Evolutionary conservation across 1,284 basidiomycete species (phyloP), one percentile per base, ranked within the genome.

Genomic region (Ceratobasidium theobromae): DNA sequence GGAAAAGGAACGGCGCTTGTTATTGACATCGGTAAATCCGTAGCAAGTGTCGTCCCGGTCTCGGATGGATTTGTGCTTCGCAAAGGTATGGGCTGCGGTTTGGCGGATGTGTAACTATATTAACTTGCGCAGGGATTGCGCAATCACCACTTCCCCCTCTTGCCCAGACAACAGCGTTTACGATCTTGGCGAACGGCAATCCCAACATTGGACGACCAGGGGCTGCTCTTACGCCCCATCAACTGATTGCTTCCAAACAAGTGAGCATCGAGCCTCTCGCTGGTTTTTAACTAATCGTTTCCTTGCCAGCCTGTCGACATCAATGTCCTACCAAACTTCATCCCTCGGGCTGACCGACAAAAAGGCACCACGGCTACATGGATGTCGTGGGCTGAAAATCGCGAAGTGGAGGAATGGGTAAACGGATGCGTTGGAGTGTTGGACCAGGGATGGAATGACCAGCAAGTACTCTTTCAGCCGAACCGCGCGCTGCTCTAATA

Each of bases 61-160:
- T 93, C 96, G 6, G 97, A 99, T 73, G 97, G 97, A 0, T 99
- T 99, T 73, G 96, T 99, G 38, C 83, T 99, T 52, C 85, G 95
- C 71, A 98, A 98, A 83, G 95, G 95, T 87, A 69, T 68, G 46
- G n/a, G 69, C 67, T 0, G 70, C 18, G 25, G 45, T 51, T 25
- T 18, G 27, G 40, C 27, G 32, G 25, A 46, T 16, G 3, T 6
- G 41, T 30, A 18, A 9, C 18, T 46, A 62, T 14, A 35, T 40
- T 52, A 16, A 46, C 40, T 32, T 51, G 14, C 40, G 41, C 25
- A 91, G 89, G 90, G 58, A 82, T 92, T 38, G 77, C 82, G 35
- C 84, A 85, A 72, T 91, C 90, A 40, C 74, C 84, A 3, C 78
- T 92, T n/a, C 89, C 90, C 27, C 84, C 84, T 74, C 82, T 91